Evolutionary conservation across 2,329 filamentous ascomycete genomes (phyloP).

Genomic region (Ophiocordyceps camponoti-saundersi): DNA sequence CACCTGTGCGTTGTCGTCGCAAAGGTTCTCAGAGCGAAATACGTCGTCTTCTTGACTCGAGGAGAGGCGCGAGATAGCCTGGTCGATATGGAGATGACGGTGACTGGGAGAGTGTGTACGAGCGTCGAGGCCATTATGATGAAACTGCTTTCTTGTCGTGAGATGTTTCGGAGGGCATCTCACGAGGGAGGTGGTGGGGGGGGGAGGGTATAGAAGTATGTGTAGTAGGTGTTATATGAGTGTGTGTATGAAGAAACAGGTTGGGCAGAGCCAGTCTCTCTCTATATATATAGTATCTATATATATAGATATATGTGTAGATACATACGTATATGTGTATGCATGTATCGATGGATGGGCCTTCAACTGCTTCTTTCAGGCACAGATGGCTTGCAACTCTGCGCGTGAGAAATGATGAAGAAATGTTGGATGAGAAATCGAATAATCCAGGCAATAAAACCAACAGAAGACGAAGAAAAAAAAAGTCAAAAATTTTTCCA

Average conservation of each 20-base stretch:
- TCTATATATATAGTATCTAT: too few species aligned
- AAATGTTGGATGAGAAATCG: too few species aligned
- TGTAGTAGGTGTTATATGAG: neutral
- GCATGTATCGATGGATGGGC: too few species aligned
- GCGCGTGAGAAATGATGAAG: too few species aligned
- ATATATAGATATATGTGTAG: too few species aligned
- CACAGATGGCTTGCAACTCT: too few species aligned
- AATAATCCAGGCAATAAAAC: too few species aligned
- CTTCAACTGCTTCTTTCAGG: too few species aligned
- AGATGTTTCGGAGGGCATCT: neutral
- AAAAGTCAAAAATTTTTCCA: neutral
- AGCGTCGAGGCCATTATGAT: neutral
- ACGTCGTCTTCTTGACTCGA: neutral
- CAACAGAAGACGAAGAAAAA: too few species aligned
- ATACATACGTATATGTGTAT: too few species aligned
- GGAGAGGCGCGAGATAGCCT: constrained; percentile 1
- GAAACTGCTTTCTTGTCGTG: neutral
- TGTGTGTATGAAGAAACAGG: too few species aligned
- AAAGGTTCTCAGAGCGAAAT: neutral
- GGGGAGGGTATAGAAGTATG: neutral
- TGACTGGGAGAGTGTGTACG: neutral
- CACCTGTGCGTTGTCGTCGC: constrained; percentile 1
- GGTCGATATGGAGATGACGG: neutral
- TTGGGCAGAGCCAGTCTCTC: too few species aligned
- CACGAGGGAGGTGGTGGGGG: neutral